Base-by-base conservation (phyloP, 495 filamentous ascomycete species). In the Annulohypoxylon maeteangense region DNA sequence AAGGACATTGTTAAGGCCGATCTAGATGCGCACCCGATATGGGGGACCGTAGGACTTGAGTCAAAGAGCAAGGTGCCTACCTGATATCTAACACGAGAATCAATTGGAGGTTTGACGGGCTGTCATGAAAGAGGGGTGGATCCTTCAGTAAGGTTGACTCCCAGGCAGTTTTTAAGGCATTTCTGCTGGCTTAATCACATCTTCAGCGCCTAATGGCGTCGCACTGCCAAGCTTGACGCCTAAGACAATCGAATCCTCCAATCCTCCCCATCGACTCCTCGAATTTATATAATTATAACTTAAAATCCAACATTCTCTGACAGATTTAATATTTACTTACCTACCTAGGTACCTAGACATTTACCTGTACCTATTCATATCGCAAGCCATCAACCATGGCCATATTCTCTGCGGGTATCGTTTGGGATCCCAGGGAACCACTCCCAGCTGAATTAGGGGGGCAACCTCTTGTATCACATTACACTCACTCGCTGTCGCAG, bases 361-460 rank as follows among this genome's bases (percentile, higher is more conserved):
- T n/a, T n/a, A 53, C 23, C 23, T 29, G 6, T 34, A 34, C 7
- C 16, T 29, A 31, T 53, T 56, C 20, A 16, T 2, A 36, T 36
- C 31, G 0, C 12, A 16, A n/a, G 25, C 31, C 5, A 14, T 53
- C 25, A 53, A 38, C 11, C 16, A 56, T 56, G 53, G 3, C n/a
- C 20, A 20, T 56, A 2, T 38, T 56, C 32, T 16, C 29, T 5
- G 53, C 53, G 32, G 53, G 53, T 22, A 56, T 56, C n/a, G 53
- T 56, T 16, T 56, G 53, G 53, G 53, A 56, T 11, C 16, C 32
- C 3, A 14, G 53, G 53, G 53, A 56, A 7, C 53, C 53, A 12
- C 53, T 38, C 29, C 53, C 53, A 36, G 7, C 53, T 7, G 53
- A 56, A 16, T 1, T 56, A 56, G 53, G 48, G 48, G 48, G 48